Base-by-base conservation (phyloP, 169 alveolate species). In the Plasmodium gaboni region DNA sequence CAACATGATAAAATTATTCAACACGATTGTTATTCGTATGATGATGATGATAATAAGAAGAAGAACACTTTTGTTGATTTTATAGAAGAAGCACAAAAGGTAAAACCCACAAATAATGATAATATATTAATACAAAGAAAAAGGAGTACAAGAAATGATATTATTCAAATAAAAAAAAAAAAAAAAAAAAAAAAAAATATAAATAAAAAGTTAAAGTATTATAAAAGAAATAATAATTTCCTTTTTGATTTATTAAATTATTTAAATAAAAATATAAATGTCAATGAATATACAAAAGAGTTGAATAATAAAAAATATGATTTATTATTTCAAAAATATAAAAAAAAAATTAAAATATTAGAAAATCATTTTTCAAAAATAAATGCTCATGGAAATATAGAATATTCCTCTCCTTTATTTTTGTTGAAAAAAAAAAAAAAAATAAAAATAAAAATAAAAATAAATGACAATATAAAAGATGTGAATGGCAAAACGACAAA, bases 221-320 rank as follows among this genome's bases (percentile, higher is more conserved):
- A 17, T 22, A 42, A 28, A 51, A 51, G 26, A 55, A 72, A 72
- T 55, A 55, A 72, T 28, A 72, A 53, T 15, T 78, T 78, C 26
- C 28, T 78, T n/a, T 65, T 78, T 46, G 60, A 78, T 55, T 44
- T 78, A 44, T 26, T 78, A 15, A 78, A 15, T 46, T 78, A 78
- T 42, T 46, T 78, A n/a, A 78, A 78, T 46, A 78, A 42, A 65
- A 78, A 78, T 17, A 26, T 32, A 64, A 48, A 32, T 28, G 17
- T 78, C 1, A 78, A 78, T 44, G 89, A 78, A 51, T 46, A 65
- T 57, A 78, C 89, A 17, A 78, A 65, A 9, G 89, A 69, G 28
- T 48, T 78, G 19, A 78, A 65, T 28, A 68, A 65, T 26, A 65
- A 28, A 26, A 78, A 78, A 19, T 78, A 78, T n/a, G 28, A 78